Percentiles rank a stretch among this genome's conserved stretches.
Evolutionary conservation across 768 basidiomycete genomes (phyloP).

Genomic region (Hortiboletus campestris): DNA sequence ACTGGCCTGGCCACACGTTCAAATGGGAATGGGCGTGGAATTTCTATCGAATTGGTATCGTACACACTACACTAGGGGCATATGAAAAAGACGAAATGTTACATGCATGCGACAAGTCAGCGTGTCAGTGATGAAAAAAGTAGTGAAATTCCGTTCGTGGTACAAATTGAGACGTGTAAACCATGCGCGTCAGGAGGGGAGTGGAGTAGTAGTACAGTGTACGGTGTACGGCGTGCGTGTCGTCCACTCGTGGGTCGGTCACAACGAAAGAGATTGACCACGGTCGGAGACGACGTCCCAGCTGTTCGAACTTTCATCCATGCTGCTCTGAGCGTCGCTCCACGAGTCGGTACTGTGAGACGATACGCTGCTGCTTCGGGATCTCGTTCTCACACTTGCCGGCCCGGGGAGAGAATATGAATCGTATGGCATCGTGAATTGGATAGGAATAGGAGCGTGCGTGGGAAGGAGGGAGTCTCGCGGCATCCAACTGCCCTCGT

Average conservation of each 20-base stretch:
- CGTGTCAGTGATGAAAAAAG: no score
- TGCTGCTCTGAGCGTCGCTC: slow-evolving; percentile 28
- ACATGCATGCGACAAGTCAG: no score
- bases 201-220: no score
- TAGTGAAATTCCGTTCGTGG: no score
- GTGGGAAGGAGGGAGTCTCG: neutral
- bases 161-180: no score
- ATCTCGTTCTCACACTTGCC: neutral
- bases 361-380: slow-evolving; percentile 16
- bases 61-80: no score
- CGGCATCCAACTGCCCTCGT: slow-evolving; percentile 9
- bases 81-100: no score
- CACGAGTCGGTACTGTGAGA: slow-evolving; percentile 21
- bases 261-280: neutral
- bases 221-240: no score
- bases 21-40: no score
- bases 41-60: no score
- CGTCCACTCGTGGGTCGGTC: neutral
- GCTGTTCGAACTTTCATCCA: slow-evolving; percentile 1
- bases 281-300: slow-evolving; percentile 29
- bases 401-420: neutral
- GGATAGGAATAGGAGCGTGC: neutral
- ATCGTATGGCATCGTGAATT: neutral
- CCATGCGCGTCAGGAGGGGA: no score
- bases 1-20: no score